Conservation (phyloP, 1,284 basidiomycete genomes). For the Sanguinoderma infundibulare region DNA sequence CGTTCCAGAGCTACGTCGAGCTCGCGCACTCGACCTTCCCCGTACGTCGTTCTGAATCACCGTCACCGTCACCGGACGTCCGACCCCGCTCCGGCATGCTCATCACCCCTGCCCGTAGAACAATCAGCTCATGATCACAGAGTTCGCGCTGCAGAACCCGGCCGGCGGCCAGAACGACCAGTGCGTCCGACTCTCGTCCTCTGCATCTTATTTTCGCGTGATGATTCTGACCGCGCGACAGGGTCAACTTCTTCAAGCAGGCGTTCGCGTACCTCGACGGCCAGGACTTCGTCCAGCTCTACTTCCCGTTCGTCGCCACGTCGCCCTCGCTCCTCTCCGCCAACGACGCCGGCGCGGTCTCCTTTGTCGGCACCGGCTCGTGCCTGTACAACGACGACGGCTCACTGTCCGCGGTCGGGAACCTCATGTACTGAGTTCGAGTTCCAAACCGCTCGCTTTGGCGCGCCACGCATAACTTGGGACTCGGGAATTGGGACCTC, state of each 20-base stretch:
- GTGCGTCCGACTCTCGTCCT: neutral
- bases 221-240: neutral
- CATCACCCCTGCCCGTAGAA: neutral
- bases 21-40: neutral
- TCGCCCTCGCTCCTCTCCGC: neutral
- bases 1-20: neutral
- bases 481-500: no score
- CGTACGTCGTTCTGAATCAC: no score
- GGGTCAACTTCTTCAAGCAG: neutral
- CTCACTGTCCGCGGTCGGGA: neutral
- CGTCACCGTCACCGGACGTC: neutral
- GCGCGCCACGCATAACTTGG: no score
- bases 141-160: slow-evolving; percentile 1
- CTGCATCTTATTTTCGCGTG: neutral
- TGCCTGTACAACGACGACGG: neutral
- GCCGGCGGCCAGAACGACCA: neutral
- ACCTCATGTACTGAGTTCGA: slow-evolving; percentile 3
- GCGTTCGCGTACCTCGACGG: slow-evolving; percentile 1
- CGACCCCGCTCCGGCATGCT: no score
- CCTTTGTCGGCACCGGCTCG: slow-evolving; percentile 1
- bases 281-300: neutral
- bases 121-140: neutral
- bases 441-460: no score
- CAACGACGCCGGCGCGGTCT: neutral
- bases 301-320: slow-evolving; percentile 4